Evolutionary conservation across 345 rosid genomes (phyloP).

Genomic region (Chamaenerion angustifolium): DNA sequence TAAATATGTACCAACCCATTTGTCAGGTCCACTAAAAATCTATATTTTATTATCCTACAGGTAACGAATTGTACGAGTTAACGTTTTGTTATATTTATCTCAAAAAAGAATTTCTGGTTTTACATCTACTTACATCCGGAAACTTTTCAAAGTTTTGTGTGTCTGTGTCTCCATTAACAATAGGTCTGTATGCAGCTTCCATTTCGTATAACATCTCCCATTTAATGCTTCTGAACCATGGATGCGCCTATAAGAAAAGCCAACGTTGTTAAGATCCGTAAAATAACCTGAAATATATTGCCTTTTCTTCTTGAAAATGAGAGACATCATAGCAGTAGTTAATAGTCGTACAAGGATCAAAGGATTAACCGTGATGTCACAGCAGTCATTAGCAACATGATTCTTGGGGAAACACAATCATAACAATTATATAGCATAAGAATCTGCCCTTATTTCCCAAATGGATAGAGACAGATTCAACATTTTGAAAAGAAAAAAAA

Average conservation of each 20-base stretch:
- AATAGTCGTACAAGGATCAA: too few relatives aligned
- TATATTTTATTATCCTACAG: too few relatives aligned
- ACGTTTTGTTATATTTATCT: too few relatives aligned
- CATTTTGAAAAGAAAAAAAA: background rate
- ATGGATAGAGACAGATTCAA: too few relatives aligned
- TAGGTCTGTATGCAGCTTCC: constrained; percentile 79
- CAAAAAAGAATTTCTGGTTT: constrained; percentile 2
- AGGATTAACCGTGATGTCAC: too few relatives aligned
- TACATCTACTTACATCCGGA: constrained; percentile 88
- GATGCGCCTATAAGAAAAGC: constrained; percentile 46
- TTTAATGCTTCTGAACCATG: constrained; percentile 60
- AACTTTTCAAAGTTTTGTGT: constrained; percentile 97
- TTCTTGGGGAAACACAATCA: too few relatives aligned
- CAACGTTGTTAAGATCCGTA: background rate
- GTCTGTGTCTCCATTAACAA: constrained; percentile 77
- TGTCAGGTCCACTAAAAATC: too few relatives aligned
- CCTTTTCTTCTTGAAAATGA: background rate
- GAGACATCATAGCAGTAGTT: background rate
- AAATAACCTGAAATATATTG: too few relatives aligned
- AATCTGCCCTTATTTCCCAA: background rate
- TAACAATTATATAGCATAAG: background rate
- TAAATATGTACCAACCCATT: too few relatives aligned
- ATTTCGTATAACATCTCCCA: constrained; percentile 86
- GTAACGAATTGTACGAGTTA: too few relatives aligned
- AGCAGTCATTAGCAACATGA: too few relatives aligned